Base-by-base conservation (phyloP, 768 basidiomycete genomes). In the Macrolepiota fuliginosa region DNA sequence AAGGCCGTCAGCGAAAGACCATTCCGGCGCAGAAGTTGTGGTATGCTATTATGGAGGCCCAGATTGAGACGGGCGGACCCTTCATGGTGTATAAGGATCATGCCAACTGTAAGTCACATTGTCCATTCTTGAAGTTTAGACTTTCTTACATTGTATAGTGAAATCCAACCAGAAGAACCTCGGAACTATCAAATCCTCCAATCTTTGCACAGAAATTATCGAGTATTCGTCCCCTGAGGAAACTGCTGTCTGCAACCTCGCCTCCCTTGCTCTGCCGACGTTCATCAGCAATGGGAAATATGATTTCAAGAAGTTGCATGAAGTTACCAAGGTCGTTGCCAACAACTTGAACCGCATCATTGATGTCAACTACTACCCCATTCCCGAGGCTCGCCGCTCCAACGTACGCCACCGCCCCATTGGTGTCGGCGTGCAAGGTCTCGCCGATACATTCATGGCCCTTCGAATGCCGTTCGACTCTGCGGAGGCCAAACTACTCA, bases 21-120 rank as follows among this genome's bases (percentile, higher is more conserved):
- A 78, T 99, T 65, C 87, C 93, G 49, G 97, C 97, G 2, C 97
- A 98, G 75, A 98, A 98, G 77, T 84, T 99, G 39, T 99, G 97
- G 96, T 98, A 96, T 72, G 94, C 95, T 36, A 88, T 98, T 66
- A 79, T 98, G 42, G 97, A 98, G 70, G 88, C 95, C 12, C 97
- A 99, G 76, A 94, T 96, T 67, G 96, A 99, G 78, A 99, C 97
- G 0, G 97, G 97, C 54, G 90, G 90, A n/a, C 97, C 97, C 0
- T 99, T 98, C 81, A 98, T 98, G 94, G 81, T 93, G 27, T 99
- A 98, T 84, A 99, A 99, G 79, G 96, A 98, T 70, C 84, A 94
- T 42, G 89, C 91, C 62, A 99, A 99, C 73, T 76, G 94, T 95
- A 68, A 58, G 90, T 77, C 0, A 11, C 17, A 17, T 25, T 36